Conservation (phyloP, 345 rosid species). For the Heritiera littoralis region DNA sequence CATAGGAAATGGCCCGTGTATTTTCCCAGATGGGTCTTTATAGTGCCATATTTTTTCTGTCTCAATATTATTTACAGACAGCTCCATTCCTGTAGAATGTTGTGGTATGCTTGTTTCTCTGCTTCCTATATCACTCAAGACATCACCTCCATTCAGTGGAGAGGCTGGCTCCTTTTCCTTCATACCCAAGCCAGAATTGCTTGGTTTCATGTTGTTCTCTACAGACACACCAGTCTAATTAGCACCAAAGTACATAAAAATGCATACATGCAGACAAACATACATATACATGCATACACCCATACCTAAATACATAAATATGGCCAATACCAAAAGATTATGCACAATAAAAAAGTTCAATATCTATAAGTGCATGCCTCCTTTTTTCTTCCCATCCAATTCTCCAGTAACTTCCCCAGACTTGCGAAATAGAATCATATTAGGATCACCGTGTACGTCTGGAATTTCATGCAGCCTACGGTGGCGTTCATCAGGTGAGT, state of each 20-base stretch:
- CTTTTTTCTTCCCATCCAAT: slow-evolving; percentile 49
- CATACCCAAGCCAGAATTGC: slow-evolving; percentile 31
- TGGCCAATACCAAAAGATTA: background rate
- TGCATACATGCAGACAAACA: background rate
- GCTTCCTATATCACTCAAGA: slow-evolving; percentile 38
- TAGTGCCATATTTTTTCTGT: slow-evolving; percentile 71
- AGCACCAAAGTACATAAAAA: slow-evolving; percentile 10
- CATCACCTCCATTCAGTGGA: slow-evolving; percentile 36
- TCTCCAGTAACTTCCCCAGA: slow-evolving; percentile 50
- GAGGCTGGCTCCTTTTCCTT: slow-evolving; percentile 34
- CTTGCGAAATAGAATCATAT: slow-evolving; percentile 51
- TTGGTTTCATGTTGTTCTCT: slow-evolving; percentile 39
- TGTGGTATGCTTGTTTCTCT: slow-evolving; percentile 36
- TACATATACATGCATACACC: background rate
- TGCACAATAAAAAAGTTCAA: background rate
- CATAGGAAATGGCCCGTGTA: slow-evolving; percentile 89
- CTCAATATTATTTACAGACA: slow-evolving; percentile 46
- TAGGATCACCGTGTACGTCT: slow-evolving; percentile 62
- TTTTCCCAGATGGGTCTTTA: slow-evolving; percentile 74
- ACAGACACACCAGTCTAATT: slow-evolving; percentile 29
- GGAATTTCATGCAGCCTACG: slow-evolving; percentile 67
- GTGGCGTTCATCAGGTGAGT: slow-evolving; percentile 68
- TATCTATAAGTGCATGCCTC: slow-evolving; percentile 30
- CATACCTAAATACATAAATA: background rate
- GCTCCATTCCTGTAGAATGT: slow-evolving; percentile 43